These are phyloP conservation scores for Proliferodiscus dingleyae DNA, from an alignment of 2,329 filamentous ascomycete species.

Conservation along the genomic window DNA sequence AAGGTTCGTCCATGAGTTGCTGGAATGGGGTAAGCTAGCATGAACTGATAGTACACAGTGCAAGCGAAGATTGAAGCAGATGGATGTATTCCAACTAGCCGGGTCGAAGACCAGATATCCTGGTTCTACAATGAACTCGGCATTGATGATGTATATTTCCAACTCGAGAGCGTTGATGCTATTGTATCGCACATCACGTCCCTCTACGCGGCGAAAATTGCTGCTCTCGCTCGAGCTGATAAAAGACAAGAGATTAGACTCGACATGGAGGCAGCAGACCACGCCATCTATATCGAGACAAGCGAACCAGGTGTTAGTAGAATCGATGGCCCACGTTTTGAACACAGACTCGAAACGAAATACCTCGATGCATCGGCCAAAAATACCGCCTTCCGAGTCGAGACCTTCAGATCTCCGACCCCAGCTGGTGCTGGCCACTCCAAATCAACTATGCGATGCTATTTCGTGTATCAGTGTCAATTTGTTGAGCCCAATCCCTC, in stretches of 20 bases:
- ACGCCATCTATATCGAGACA: conserved; percentile 98
- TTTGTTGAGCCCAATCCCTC: conserved; percentile 74
- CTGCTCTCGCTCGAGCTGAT: conserved; percentile 87
- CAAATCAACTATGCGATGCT: conserved; percentile 85
- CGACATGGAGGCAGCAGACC: conserved; percentile 90
- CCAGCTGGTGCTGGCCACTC: conserved; percentile 61
- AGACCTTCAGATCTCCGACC: conserved; percentile 92
- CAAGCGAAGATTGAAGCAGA: conserved; percentile 67
- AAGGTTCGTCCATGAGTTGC: conserved; percentile 22
- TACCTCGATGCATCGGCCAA: conserved; percentile 77
- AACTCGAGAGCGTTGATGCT: conserved; percentile 78
- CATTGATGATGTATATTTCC: conserved; percentile 98
- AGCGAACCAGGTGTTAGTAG: conserved; percentile 80
- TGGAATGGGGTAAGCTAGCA: too few relatives aligned
- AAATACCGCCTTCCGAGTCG: conserved; percentile 76
- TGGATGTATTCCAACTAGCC: conserved; percentile 78
- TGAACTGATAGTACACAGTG: conserved; percentile 24
- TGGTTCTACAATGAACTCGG: conserved; percentile 99
- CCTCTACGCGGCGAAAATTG: conserved; percentile 93
- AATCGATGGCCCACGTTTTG: conserved; percentile 79
- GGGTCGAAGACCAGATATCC: conserved; percentile 78
- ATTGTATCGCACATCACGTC: conserved; percentile 95
- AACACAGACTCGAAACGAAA: conserved; percentile 89
- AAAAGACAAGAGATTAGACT: conserved; percentile 91
- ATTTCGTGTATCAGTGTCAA: conserved; percentile 96